Evolutionary conservation across 208 protist species (phyloP).

Genomic region (Acanthamoeba culbertsoni): DNA sequence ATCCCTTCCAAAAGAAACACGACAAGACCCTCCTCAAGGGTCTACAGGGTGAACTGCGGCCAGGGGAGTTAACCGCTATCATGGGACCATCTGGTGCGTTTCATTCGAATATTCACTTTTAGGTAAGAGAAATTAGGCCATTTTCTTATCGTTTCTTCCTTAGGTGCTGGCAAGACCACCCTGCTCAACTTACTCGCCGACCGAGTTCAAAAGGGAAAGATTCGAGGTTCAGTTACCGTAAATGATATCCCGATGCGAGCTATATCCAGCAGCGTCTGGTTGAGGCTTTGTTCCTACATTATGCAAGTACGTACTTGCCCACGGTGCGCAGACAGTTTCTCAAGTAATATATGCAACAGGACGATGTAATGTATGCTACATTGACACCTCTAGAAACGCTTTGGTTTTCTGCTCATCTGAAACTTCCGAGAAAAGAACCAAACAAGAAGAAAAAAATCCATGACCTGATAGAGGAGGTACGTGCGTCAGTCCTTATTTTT

Average conservation of each 20-base stretch:
- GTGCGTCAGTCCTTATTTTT: background rate
- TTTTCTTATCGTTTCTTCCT: background rate
- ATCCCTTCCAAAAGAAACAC: background rate
- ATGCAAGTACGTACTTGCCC: too few relatives aligned
- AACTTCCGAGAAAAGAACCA: background rate
- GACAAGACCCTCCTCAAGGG: slow-evolving; percentile 37
- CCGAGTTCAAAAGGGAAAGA: slow-evolving; percentile 4
- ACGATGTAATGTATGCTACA: background rate
- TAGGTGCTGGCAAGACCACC: slow-evolving; percentile 48
- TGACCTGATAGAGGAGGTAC: background rate
- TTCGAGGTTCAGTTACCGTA: background rate
- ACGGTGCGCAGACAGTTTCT: too few relatives aligned
- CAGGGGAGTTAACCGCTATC: slow-evolving; percentile 16
- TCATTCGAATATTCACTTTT: background rate
- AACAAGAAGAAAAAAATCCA: background rate
- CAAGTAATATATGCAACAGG: background rate
- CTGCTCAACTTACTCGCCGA: slow-evolving; percentile 29
- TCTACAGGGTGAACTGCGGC: background rate
- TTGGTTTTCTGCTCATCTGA: slow-evolving; percentile 17
- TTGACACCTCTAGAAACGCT: background rate
- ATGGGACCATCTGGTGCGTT: slow-evolving; percentile 38
- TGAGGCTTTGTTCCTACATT: background rate
- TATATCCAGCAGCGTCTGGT: background rate
- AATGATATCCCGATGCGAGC: background rate
- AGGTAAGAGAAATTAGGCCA: background rate